Conservation (phyloP, 2,329 filamentous ascomycete genomes). For the Cladosporium colombiae region DNA sequence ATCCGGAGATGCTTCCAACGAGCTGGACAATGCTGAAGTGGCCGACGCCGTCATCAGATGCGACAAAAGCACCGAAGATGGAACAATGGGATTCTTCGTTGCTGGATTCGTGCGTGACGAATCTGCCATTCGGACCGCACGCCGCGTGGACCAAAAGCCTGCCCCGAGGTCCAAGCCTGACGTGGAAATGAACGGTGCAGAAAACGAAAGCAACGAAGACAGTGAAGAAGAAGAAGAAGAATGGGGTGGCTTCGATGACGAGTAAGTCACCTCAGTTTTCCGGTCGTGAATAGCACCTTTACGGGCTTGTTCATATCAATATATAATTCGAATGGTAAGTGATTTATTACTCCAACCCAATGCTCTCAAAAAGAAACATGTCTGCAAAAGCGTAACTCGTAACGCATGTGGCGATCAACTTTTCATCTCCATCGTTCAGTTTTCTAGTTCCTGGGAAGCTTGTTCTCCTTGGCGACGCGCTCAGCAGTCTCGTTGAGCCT, state of each 20-base stretch:
- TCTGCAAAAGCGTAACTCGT: slow-evolving; percentile 16
- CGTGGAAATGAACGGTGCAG: neutral
- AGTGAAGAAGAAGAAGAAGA: slow-evolving; percentile 38
- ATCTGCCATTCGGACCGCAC: neutral
- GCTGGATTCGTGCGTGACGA: slow-evolving; percentile 73
- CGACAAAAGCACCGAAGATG: slow-evolving; percentile 75
- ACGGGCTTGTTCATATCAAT: slow-evolving; percentile 14
- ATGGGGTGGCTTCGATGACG: slow-evolving; percentile 47
- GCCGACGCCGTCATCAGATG: slow-evolving; percentile 79
- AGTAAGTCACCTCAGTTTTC: neutral
- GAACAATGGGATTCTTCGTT: slow-evolving; percentile 95
- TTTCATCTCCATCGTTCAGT: neutral
- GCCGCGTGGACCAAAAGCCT: neutral
- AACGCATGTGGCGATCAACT: neutral
- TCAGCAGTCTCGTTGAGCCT: slow-evolving; percentile 36
- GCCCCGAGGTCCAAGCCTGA: neutral
- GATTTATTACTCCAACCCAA: slow-evolving; percentile 8
- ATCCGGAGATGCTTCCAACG: slow-evolving; percentile 3
- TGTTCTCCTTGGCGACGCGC: slow-evolving; percentile 32
- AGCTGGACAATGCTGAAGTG: slow-evolving; percentile 39
- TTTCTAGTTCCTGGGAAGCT: slow-evolving; percentile 7
- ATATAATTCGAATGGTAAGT: slow-evolving; percentile 18
- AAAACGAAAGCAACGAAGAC: neutral
- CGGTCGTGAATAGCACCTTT: slow-evolving; percentile 31
- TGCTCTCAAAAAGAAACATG: neutral